Evolutionary conservation across 2,329 filamentous ascomycete species (phyloP), one percentile per base, ranked within the genome.

Genomic region (Talaromyces sp.): DNA sequence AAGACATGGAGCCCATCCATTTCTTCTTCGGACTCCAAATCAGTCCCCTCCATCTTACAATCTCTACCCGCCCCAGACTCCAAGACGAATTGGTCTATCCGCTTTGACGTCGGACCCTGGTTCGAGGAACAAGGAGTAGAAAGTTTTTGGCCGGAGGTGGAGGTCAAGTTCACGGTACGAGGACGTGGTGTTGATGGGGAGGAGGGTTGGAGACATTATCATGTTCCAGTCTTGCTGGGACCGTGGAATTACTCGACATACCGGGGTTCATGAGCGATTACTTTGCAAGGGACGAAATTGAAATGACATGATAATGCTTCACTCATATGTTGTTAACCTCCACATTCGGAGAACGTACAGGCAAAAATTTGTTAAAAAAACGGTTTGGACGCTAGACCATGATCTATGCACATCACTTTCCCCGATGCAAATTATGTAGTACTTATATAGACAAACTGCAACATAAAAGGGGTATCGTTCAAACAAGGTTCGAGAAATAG

Each of bases 181-280:
- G 76, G 77, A 40, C 73, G 73, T 35, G 75, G 75, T 1, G 68
- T 66, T 3, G 77, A 78, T 54, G 73, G 69, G 0, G 71, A 76
- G 63, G 76, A 77, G 60, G 78, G 75, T 31, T 80, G 78, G 75
- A 71, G 77, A 55, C 80, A 82, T 70, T 82, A 81, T 68, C 80
- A 82, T 76, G 79, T 82, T 18, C 80, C 80, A n/a, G 76, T 82
- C 55, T 66, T 82, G 60, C 67, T 82, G 64, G 79, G 80, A 35
- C 80, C 80, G 25, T 82, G 79, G 79, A 81, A 77, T 61, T 82
- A 81, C 67, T 80, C 80, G 55, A 81, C 80, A 31, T 82, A 82
- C 68, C 76, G 80, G 59, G 80, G 80, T 11, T 82, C 80, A 54
- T 82, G 68, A 73, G 18, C 6, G 25, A 18, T 1, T 11, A 21